phyloP scores from a whole-genome alignment of 2,329 filamentous ascomycete genomes.

The Pseudofabraea citricarpa region DNA sequence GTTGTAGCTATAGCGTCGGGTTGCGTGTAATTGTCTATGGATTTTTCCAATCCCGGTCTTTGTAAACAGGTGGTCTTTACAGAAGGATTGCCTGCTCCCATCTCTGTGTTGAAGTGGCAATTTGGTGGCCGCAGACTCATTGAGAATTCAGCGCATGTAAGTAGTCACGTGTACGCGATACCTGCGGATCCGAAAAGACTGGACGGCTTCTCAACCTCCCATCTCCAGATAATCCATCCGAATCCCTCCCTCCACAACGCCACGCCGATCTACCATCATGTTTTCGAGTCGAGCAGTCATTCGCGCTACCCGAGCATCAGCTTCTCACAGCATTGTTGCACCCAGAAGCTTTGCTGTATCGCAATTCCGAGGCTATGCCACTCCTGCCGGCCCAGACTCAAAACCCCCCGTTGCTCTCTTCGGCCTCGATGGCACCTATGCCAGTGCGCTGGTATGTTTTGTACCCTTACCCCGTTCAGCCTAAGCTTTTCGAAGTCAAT shows the following conservation, averaged over 20 bases:
- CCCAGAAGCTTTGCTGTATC: slow-evolving; percentile 50
- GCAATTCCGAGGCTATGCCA: slow-evolving; percentile 71
- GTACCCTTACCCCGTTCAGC: neutral
- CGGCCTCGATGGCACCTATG: slow-evolving; percentile 97
- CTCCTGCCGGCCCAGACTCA: slow-evolving; percentile 53
- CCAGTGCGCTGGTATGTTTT: slow-evolving; percentile 86
- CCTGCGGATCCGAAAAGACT: slow-evolving; percentile 6
- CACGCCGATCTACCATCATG: slow-evolving; percentile 27
- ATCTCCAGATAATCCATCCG: slow-evolving; percentile 1
- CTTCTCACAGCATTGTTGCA: slow-evolving; percentile 20
- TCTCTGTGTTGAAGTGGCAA: too few species aligned
- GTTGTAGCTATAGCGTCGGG: too few species aligned
- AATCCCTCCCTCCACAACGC: slow-evolving; percentile 17
- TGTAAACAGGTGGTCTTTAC: too few species aligned
- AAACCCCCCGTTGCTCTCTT: slow-evolving; percentile 89
- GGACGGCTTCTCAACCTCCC: neutral
- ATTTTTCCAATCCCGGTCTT: too few species aligned
- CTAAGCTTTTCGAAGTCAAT: neutral
- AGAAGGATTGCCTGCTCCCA: too few species aligned
- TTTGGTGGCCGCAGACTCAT: too few species aligned
- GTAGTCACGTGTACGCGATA: too few species aligned
- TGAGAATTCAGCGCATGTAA: too few species aligned
- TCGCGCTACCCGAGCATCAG: slow-evolving; percentile 23
- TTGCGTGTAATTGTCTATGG: too few species aligned
- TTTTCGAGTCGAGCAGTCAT: slow-evolving; percentile 27